phyloP scores from a whole-genome alignment of 129 eudicot species.

The Ambrosia artemisiifolia region DNA sequence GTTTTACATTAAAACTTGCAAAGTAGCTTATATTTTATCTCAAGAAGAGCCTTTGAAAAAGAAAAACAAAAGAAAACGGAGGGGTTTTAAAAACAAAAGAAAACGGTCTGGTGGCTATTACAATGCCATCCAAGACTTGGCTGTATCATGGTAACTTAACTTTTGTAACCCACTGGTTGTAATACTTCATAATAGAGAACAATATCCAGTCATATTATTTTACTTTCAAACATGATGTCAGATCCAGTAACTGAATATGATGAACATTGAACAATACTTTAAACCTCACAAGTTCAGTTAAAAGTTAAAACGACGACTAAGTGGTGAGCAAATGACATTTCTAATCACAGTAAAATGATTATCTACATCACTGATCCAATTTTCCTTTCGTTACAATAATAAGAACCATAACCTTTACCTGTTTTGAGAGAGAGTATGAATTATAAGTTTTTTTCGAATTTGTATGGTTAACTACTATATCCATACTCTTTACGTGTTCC shows the following conservation, averaged over 20 bases:
- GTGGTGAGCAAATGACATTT: neutral
- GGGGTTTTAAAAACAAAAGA: too few species aligned
- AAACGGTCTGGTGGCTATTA: neutral
- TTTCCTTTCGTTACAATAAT: neutral
- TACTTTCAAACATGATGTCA: neutral
- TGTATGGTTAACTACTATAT: neutral
- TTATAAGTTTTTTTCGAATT: neutral
- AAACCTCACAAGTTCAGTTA: too few species aligned
- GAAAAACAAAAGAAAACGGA: too few species aligned
- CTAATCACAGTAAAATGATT: slow-evolving; percentile 11
- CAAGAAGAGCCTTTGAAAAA: too few species aligned
- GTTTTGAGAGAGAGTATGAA: neutral
- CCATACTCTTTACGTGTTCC: neutral
- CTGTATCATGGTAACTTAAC: neutral
- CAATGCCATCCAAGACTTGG: slow-evolving; percentile 5
- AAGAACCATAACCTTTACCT: neutral
- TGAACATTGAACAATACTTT: too few species aligned
- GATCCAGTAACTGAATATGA: slow-evolving; percentile 5
- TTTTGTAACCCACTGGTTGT: slow-evolving; percentile 6
- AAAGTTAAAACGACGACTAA: too few species aligned
- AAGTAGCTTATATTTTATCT: too few species aligned
- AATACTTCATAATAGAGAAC: neutral
- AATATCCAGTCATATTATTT: neutral
- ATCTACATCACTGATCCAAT: neutral
- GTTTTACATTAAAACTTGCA: neutral